Evolutionary conservation across 805 yeast genomes (phyloP), one percentile per base, ranked within the genome.

Genomic region (Torulaspora delbrueckii): DNA sequence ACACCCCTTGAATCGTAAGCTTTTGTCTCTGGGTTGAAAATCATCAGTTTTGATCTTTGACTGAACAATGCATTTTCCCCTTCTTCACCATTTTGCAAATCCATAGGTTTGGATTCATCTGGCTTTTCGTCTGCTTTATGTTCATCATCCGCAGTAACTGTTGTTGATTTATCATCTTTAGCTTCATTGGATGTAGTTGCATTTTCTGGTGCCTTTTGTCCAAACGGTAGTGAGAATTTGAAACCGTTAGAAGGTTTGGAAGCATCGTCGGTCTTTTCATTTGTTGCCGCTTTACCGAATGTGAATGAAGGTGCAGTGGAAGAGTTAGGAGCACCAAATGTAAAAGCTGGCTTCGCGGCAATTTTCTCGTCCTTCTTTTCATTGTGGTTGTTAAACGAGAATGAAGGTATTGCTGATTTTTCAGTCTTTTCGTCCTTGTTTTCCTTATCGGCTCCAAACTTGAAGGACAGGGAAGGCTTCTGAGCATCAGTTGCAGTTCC

Each of bases 81-180:
- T 66, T 89, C 96, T 67, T 91, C 97, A 14, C 96, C 97, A 7
- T 91, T 85, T 9, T 75, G 77, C 54, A 75, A 30, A 14, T 52
- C 54, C 19, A 62, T 47, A 9, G 56, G 71, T 13, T 71, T 76
- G 5, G 76, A 78, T 9, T 81, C 72, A 44, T 81, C 73, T 39
- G 78, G 75, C 16, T 70, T 67, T 47, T 78, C 71, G 52, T 74
- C 72, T 1, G 73, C 78, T 34, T 72, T 73, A 4, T 72, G 74
- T 34, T 72, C 72, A 2, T 72, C 73, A 46, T 73, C 75, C 37
- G 69, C 77, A 32, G 72, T 69, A 10, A 65, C 66, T 3, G 67
- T 76, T 19, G 56, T 65, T 4, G 57, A 63, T 3, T 50, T n/a
- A 12, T 16, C 22, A 37, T 50, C 14, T 47, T 53, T 9, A 36